These are phyloP conservation scores for Fusarium subglutinans DNA, from an alignment of 2,329 filamentous ascomycete species.

Conservation along the genomic window DNA sequence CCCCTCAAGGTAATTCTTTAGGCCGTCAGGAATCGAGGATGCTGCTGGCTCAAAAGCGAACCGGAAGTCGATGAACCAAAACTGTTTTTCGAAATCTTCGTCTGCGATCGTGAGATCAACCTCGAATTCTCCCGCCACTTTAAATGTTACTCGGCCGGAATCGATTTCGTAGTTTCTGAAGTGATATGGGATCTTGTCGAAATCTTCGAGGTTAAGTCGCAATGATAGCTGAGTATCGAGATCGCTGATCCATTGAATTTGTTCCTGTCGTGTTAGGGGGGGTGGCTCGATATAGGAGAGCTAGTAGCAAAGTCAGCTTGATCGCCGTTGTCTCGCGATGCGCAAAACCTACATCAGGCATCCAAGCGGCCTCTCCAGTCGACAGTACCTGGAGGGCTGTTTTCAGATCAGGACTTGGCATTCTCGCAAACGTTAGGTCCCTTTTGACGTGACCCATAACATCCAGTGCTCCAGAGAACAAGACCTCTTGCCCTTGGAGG, in stretches of 20 bases:
- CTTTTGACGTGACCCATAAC: constrained; percentile 77
- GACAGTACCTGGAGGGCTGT: constrained; percentile 88
- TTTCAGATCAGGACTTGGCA: constrained; percentile 89
- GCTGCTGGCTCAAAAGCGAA: constrained; percentile 81
- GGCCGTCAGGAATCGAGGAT: constrained; percentile 65
- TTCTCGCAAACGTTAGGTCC: constrained; percentile 74
- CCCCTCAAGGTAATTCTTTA: constrained; percentile 73
- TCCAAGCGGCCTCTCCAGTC: constrained; percentile 78
- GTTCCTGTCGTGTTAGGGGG: constrained; percentile 74
- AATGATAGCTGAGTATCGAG: constrained; percentile 86
- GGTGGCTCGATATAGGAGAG: constrained; percentile 81
- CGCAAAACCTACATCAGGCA: constrained; percentile 73
- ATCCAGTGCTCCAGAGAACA: constrained; percentile 69
- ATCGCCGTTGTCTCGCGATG: background rate
- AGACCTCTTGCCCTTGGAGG: constrained; percentile 69
- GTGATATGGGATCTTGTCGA: constrained; percentile 76
- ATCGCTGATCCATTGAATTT: constrained; percentile 78
- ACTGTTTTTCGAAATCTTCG: constrained; percentile 83
- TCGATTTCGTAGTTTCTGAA: constrained; percentile 81
- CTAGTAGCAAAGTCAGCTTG: constrained; percentile 55
- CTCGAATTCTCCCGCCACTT: constrained; percentile 85
- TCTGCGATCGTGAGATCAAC: constrained; percentile 91
- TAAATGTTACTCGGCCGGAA: constrained; percentile 91
- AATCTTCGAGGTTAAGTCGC: constrained; percentile 85
- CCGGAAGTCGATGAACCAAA: constrained; percentile 93